These are phyloP conservation scores for Paraconiothyrium sp. DNA, from an alignment of 2,329 filamentous ascomycete species.

Conservation along the genomic window DNA sequence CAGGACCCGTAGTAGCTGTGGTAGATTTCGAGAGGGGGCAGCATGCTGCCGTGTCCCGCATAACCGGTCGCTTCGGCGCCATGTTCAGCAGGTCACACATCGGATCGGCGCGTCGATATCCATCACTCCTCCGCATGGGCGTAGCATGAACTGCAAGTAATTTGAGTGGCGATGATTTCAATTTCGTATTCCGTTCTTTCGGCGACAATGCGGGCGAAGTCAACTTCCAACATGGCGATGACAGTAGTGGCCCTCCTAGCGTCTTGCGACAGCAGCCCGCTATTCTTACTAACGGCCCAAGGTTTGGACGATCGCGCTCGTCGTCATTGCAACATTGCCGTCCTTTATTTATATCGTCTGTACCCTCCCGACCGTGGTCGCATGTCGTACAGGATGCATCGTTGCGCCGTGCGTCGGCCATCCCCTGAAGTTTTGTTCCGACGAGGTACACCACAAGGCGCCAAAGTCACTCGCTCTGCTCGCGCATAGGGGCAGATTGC, in stretches of 20 bases:
- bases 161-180: background rate
- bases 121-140: background rate
- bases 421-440: slow-evolving; percentile 5
- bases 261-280: background rate
- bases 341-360: background rate
- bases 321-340: no score
- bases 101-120: slow-evolving; percentile 3
- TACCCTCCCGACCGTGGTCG: background rate
- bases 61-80: background rate
- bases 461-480: background rate
- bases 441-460: slow-evolving; percentile 1
- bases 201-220: no score
- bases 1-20: background rate
- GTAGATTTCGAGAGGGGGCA: background rate
- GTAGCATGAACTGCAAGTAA: background rate
- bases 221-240: background rate
- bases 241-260: background rate
- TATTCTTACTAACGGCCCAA: background rate
- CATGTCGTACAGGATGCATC: background rate
- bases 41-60: slow-evolving; percentile 2
- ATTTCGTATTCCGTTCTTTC: no score
- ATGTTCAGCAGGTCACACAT: background rate
- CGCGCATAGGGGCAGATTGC: background rate
- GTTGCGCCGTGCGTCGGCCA: background rate
- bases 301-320: background rate